These are phyloP conservation scores for Deuterostichococcus epilithicus DNA, from an alignment of 139 green algal species.

Conservation along the genomic window DNA sequence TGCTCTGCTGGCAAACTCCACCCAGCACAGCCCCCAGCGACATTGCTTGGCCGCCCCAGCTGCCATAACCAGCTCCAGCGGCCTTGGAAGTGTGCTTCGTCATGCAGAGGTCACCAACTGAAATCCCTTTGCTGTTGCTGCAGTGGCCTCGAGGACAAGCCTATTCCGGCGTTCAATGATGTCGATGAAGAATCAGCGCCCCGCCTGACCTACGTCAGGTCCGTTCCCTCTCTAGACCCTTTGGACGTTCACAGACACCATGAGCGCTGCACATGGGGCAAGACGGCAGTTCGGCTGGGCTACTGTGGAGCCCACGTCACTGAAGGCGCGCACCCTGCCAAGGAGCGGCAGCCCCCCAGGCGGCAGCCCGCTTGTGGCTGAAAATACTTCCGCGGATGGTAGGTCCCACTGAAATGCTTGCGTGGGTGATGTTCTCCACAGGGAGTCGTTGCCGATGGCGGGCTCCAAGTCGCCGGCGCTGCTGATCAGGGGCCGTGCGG, in stretches of 20 bases:
- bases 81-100: neutral
- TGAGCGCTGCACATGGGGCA: too few species aligned
- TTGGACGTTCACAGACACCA: neutral
- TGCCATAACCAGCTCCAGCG: neutral
- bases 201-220: conserved; percentile 34
- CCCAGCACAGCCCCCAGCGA: neutral
- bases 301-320: too few species aligned
- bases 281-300: too few species aligned
- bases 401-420: too few species aligned
- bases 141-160: conserved; percentile 27
- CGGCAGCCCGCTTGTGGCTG: too few species aligned
- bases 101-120: neutral
- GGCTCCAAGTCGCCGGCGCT: neutral
- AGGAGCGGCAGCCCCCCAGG: too few species aligned
- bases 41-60: neutral
- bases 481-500: neutral
- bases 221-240: neutral
- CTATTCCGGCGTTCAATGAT: conserved; percentile 52
- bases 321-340: too few species aligned
- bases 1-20: neutral
- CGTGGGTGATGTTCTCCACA: neutral
- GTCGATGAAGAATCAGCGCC: conserved; percentile 20
- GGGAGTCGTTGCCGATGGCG: neutral
- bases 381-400: too few species aligned
- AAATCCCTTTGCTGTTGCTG: neutral